phyloP scores from a whole-genome alignment of 257 asterid genomes.

The Fraxinus excelsior region DNA sequence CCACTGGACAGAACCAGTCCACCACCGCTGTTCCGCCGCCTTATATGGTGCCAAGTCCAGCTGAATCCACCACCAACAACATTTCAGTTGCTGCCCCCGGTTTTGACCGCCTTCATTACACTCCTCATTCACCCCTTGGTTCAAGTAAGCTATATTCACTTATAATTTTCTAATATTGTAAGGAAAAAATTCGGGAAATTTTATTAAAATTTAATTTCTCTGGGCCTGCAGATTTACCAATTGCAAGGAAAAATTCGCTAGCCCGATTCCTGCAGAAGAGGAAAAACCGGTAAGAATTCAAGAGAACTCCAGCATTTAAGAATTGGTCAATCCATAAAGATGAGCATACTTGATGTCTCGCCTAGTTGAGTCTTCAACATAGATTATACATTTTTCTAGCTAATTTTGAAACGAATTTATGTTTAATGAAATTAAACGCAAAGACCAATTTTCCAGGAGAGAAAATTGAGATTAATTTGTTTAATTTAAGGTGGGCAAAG shows the following conservation, averaged over 20 bases:
- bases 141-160: slow-evolving; percentile 31
- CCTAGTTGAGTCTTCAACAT: too few relatives aligned
- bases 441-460: too few relatives aligned
- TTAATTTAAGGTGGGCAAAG: too few relatives aligned
- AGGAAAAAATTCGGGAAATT: background rate
- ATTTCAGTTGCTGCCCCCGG: too few relatives aligned
- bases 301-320: background rate
- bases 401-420: too few relatives aligned
- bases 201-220: background rate
- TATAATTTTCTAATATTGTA: too few relatives aligned
- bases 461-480: too few relatives aligned
- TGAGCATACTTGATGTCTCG: too few relatives aligned
- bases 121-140: slow-evolving; percentile 25
- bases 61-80: slow-evolving; percentile 37
- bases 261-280: slow-evolving; percentile 69
- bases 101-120: slow-evolving; percentile 12
- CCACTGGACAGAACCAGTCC: slow-evolving; percentile 28
- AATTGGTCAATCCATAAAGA: too few relatives aligned
- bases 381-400: too few relatives aligned
- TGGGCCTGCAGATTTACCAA: slow-evolving; percentile 52
- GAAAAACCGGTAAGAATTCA: slow-evolving; percentile 44
- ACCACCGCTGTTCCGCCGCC: slow-evolving; percentile 26
- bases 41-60: slow-evolving; percentile 28
- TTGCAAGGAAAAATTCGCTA: slow-evolving; percentile 61
- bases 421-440: too few relatives aligned